These are phyloP conservation scores for Mortierella hygrophila DNA, from an alignment of 192 early-diverging fungal species.

Conservation along the genomic window DNA sequence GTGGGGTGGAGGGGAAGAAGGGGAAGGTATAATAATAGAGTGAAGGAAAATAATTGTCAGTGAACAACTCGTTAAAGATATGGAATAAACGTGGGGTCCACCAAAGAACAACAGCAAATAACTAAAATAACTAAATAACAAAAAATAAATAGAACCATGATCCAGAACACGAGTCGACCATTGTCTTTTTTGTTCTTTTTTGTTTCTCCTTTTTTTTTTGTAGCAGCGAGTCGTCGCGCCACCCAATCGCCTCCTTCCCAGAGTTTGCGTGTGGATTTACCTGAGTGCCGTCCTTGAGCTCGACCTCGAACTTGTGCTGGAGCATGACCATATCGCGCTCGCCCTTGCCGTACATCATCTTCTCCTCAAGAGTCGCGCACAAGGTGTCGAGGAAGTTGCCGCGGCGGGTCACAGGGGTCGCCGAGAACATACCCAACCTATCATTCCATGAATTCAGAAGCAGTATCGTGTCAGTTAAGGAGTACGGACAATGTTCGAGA, in stretches of 20 bases:
- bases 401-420: conserved; percentile 69
- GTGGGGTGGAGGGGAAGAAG: not conserved
- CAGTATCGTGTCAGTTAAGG: not conserved
- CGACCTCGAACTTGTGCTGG: conserved; percentile 97
- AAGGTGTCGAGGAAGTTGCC: conserved; percentile 91
- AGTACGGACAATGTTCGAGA: not conserved
- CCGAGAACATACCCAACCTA: conserved; percentile 89
- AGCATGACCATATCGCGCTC: conserved; percentile 98
- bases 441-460: not conserved
- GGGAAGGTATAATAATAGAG: too few species aligned
- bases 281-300: conserved; percentile 84
- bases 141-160: not conserved
- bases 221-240: not conserved
- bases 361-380: conserved; percentile 95
- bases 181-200: not conserved
- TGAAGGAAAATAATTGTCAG: too few species aligned
- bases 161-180: not conserved
- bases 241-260: too few species aligned
- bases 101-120: too few species aligned
- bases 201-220: not conserved
- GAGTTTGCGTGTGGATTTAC: conserved; percentile 12
- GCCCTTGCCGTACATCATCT: conserved; percentile 92
- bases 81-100: too few species aligned
- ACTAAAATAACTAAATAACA: too few species aligned
- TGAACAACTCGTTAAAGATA: too few species aligned